A percentile compares a stretch with the other conserved stretches of the same genome.
phyloP scores from a whole-genome alignment of 1,139 yeast species.

The Saccharomyces hybrid region DNA sequence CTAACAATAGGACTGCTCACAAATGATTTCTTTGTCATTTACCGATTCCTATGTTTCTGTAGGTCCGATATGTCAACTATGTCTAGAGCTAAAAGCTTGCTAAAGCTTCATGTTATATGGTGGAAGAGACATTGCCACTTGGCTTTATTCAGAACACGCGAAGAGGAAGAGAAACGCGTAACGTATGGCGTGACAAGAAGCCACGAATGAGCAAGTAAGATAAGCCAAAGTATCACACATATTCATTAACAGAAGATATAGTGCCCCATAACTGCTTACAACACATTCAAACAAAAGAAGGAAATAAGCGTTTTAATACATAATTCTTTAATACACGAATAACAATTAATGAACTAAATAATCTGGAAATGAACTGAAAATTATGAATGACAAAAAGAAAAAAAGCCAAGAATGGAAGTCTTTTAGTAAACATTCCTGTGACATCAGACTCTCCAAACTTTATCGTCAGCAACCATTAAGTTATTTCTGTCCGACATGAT shows the following conservation, averaged over 20 bases:
- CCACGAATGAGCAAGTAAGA: not conserved
- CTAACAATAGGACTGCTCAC: constrained; percentile 35
- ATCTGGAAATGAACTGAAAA: not conserved
- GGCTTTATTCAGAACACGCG: not conserved
- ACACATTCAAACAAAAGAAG: not conserved
- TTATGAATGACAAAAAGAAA: constrained; percentile 10
- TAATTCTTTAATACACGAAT: not conserved
- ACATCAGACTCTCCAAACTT: constrained; percentile 46
- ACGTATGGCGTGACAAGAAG: not conserved
- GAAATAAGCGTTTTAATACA: not conserved
- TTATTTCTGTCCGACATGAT: constrained; percentile 50
- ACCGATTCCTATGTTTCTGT: not conserved
- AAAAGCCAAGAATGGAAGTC: not conserved
- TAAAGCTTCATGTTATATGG: not conserved
- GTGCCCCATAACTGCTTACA: not conserved
- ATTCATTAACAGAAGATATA: not conserved
- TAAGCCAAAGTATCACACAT: not conserved
- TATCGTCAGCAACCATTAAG: constrained; percentile 54
- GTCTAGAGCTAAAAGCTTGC: not conserved
- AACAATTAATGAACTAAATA: not conserved
- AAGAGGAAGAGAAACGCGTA: not conserved
- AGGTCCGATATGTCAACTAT: not conserved
- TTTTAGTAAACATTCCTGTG: not conserved
- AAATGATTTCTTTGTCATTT: constrained; percentile 23
- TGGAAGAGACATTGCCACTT: not conserved